Evolutionary conservation across 345 rosid genomes (phyloP), one percentile per base, ranked within the genome.

Genomic region (Combretum micranthum): DNA sequence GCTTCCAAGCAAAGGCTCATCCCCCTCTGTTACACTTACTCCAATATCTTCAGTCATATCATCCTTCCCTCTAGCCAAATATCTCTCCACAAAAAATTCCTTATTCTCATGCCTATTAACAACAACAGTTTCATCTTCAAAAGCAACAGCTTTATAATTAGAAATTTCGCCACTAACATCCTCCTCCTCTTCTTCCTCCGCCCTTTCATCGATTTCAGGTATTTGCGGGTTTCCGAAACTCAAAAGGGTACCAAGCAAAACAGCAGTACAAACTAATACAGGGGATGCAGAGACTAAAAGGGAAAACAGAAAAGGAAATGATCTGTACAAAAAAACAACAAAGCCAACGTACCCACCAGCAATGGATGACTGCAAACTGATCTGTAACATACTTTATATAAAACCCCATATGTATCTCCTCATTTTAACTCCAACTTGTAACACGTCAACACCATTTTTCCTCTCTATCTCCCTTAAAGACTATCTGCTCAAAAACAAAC

Each of bases 271-370:
- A 18, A 87, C 80, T 79, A 90, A 76, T 71, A 90, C 84, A 74
- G 99, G 99, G 69, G 97, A 94, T 32, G 87, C 86, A 64, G 95
- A 76, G 20, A 90, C 77, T 76, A 94, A 73, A 1, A 86, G 69
- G 57, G 93, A 78, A 71, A 94, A 87, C 76, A 80, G 51, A 64
- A 84, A 68, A 25, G 99, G 99, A 68, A 75, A 94, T 56, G 83
- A 77, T 80, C 83, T 82, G 71, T 83, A 81, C 70, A 94, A 63
- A 80, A 60, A 56, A 85, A 62, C 72, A 80, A 63, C 76, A 69
- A 74, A 23, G 80, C 81, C 52, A 75, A 49, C 58, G 73, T 50
- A 13, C 83, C 81, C 18, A 81, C 77, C 47, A 85, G 82, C 69
- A 82, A 72, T n/a, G 95, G 99, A 79, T 90, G 95, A 43, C 65